These are phyloP conservation scores for Hirschfeldia incana DNA, from an alignment of 345 rosid species.

Conservation along the genomic window DNA sequence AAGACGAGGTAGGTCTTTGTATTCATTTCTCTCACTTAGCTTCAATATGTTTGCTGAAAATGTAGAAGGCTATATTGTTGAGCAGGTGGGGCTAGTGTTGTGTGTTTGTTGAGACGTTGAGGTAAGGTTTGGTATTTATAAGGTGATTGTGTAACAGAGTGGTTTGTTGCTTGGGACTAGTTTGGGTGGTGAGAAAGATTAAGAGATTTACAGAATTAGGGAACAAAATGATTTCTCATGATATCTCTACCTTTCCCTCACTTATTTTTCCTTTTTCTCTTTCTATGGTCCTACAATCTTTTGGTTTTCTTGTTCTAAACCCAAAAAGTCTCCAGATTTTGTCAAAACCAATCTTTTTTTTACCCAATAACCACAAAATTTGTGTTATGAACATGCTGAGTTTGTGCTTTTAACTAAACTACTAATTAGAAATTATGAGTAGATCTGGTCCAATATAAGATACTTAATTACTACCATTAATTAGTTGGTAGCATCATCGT, in stretches of 20 bases:
- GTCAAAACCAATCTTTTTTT: not conserved
- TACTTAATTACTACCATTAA: constrained; percentile 22
- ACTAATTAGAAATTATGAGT: constrained; percentile 5
- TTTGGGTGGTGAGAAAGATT: constrained; percentile 34
- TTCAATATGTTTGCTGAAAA: constrained; percentile 18
- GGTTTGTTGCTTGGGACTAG: constrained; percentile 57
- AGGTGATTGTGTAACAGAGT: constrained; percentile 35
- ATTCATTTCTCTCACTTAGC: constrained; percentile 38
- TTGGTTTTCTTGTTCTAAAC: not conserved
- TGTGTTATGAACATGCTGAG: constrained; percentile 1
- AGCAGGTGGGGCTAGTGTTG: constrained; percentile 19
- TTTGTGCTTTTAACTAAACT: constrained; percentile 5
- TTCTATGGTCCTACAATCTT: constrained; percentile 8
- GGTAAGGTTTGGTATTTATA: constrained; percentile 51
- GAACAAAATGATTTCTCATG: constrained; percentile 55
- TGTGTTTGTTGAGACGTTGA: constrained; percentile 32
- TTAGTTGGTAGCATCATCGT: constrained; percentile 15
- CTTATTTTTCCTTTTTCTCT: not conserved
- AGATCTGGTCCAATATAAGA: constrained; percentile 9
- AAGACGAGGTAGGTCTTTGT: constrained; percentile 43
- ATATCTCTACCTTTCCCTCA: constrained; percentile 16
- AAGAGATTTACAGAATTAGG: constrained; percentile 32
- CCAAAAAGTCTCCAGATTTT: not conserved
- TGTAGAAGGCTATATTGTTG: constrained; percentile 10
- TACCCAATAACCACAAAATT: not conserved